Conservation (phyloP, 2,329 filamentous ascomycete species). For the Phialemonium atrogriseum region DNA sequence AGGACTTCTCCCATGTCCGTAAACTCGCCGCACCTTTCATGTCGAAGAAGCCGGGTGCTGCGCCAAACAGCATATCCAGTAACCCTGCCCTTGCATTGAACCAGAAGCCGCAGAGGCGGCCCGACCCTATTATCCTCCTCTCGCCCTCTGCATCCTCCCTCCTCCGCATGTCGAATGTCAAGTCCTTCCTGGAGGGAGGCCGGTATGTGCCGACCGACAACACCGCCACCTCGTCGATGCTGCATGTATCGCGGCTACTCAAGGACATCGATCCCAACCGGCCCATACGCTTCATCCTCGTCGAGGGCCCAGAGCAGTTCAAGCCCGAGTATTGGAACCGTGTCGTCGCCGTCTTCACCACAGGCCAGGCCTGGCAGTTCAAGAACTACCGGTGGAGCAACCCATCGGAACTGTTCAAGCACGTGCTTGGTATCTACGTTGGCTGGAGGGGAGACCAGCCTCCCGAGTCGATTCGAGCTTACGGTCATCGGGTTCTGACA, state of each 20-base stretch:
- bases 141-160: constrained; percentile 93
- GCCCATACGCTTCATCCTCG: constrained; percentile 86
- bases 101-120: constrained; percentile 40
- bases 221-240: constrained; percentile 65
- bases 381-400: constrained; percentile 96
- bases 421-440: constrained; percentile 80
- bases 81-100: constrained; percentile 44
- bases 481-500: constrained; percentile 76
- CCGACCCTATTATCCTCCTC: constrained; percentile 88
- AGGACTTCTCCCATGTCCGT: constrained; percentile 93
- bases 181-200: constrained; percentile 82
- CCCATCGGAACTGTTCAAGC: constrained; percentile 79
- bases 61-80: constrained; percentile 23
- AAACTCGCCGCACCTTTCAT: constrained; percentile 78
- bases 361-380: constrained; percentile 97
- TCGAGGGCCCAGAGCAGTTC: constrained; percentile 89
- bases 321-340: constrained; percentile 97
- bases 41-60: constrained; percentile 40
- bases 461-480: constrained; percentile 70
- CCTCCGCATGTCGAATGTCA: constrained; percentile 91
- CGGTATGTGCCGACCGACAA: constrained; percentile 71
- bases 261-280: constrained; percentile 61
- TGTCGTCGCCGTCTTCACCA: constrained; percentile 94
- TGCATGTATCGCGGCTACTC: constrained; percentile 74
- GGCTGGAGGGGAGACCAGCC: constrained; percentile 81